Percentiles rank a stretch among this genome's conserved stretches.
Evolutionary conservation across 805 yeast species (phyloP).

Genomic region (Isabelozyma gotoi): DNA sequence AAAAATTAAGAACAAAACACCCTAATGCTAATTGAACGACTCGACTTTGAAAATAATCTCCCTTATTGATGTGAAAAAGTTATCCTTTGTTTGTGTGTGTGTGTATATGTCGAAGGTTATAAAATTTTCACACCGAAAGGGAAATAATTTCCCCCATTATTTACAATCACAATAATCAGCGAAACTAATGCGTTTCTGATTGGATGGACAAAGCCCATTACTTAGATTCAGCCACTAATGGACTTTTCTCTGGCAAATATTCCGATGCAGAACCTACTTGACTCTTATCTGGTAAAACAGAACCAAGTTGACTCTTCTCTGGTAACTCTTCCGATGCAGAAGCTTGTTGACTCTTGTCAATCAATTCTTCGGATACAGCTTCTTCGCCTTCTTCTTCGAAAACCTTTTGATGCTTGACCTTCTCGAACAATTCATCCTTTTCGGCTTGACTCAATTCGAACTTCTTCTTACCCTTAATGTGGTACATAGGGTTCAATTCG

Average conservation of each 20-base stretch:
- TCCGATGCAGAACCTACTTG: too few relatives aligned
- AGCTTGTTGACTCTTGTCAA: not conserved
- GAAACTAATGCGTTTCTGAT: too few relatives aligned
- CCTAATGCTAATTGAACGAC: not conserved
- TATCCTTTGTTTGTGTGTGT: too few relatives aligned
- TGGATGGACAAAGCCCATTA: too few relatives aligned
- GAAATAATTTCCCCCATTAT: not conserved
- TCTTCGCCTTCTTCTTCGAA: constrained; percentile 4
- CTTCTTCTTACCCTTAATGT: constrained; percentile 33
- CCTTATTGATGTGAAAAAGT: too few relatives aligned
- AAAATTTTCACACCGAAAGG: not conserved
- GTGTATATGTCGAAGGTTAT: not conserved
- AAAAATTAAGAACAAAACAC: not conserved
- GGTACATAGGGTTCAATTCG: constrained; percentile 34
- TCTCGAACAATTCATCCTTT: constrained; percentile 49
- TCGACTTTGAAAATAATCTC: not conserved
- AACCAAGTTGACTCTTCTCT: too few relatives aligned
- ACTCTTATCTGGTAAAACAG: too few relatives aligned
- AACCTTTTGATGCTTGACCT: constrained; percentile 15
- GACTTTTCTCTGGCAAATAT: too few relatives aligned
- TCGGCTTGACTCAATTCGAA: constrained; percentile 51
- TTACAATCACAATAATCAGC: not conserved
- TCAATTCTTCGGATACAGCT: not conserved
- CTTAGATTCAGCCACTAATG: too few relatives aligned
- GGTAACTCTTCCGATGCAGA: too few relatives aligned